These are phyloP conservation scores for Microglena sp. DNA, from an alignment of 139 green algal genomes.

Conservation along the genomic window DNA sequence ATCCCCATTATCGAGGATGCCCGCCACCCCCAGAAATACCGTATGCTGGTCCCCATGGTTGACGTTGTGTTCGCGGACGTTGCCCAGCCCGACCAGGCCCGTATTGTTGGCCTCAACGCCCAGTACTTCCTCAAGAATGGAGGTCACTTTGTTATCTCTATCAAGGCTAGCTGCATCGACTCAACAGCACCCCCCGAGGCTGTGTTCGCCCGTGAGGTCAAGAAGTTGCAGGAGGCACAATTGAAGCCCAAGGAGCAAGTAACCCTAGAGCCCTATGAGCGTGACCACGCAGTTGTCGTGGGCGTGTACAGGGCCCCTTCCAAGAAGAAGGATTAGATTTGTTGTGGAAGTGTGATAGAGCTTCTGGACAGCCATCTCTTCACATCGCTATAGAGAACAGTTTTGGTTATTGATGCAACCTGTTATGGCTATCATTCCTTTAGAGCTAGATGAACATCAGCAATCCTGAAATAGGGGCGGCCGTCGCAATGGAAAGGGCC, in stretches of 20 bases:
- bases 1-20: constrained; percentile 99
- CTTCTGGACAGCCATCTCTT: too few species aligned
- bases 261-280: constrained; percentile 97
- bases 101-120: constrained; percentile 96
- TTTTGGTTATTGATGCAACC: too few species aligned
- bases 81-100: constrained; percentile 89
- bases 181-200: constrained; percentile 90
- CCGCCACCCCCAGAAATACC: constrained; percentile 94
- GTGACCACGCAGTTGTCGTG: constrained; percentile 95
- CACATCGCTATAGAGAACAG: too few species aligned
- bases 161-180: constrained; percentile 99
- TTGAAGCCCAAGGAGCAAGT: constrained; percentile 97
- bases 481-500: too few species aligned
- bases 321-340: constrained; percentile 43
- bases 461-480: too few species aligned
- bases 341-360: too few species aligned
- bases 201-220: constrained; percentile 97
- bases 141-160: constrained; percentile 97
- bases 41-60: constrained; percentile 99
- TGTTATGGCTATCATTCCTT: too few species aligned
- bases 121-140: constrained; percentile 97
- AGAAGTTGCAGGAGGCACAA: constrained; percentile 95
- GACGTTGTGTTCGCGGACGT: constrained; percentile 98
- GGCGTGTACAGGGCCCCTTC: constrained; percentile 62
- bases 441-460: too few species aligned